A percentile compares a stretch with the other conserved stretches of the same genome.
Evolutionary conservation across 345 rosid species (phyloP).

Genomic region (Firmiana major): DNA sequence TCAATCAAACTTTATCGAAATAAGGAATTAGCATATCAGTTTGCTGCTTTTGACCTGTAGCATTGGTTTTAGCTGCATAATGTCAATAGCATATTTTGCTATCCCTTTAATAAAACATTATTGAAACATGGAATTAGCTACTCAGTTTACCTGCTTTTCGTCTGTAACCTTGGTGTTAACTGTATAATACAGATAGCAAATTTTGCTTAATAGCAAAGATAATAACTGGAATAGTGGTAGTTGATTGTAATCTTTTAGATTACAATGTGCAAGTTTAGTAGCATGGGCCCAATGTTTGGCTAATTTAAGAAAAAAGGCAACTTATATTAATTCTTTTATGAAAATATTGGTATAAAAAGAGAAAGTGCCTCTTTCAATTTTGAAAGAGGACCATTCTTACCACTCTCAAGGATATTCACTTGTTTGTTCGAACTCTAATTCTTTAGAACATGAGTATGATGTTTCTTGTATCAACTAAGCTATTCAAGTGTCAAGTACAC

Average conservation of each 20-base stretch:
- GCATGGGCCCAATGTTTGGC: background rate
- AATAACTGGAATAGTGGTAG: background rate
- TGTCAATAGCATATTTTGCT: background rate
- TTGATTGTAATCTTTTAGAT: background rate
- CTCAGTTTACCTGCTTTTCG: background rate
- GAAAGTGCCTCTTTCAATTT: background rate
- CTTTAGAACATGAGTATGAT: background rate
- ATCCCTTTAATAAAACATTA: background rate
- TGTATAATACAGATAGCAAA: background rate
- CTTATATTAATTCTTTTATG: background rate
- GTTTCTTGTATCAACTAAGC: background rate
- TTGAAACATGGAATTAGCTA: background rate
- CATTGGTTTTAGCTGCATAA: background rate
- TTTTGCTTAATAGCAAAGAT: background rate
- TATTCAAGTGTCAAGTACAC: background rate
- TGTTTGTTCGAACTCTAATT: slow-evolving; percentile 1
- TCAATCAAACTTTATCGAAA: background rate
- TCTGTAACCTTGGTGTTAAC: background rate
- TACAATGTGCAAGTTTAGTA: background rate
- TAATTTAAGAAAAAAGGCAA: background rate
- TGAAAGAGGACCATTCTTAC: background rate
- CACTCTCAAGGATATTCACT: background rate
- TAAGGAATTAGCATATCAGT: background rate
- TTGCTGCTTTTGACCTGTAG: background rate
- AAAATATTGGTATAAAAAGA: slow-evolving; percentile 1